Evolutionary conservation across 2,329 filamentous ascomycete species (phyloP), one percentile per base, ranked within the genome.

Genomic region (Cladosporium sp.): DNA sequence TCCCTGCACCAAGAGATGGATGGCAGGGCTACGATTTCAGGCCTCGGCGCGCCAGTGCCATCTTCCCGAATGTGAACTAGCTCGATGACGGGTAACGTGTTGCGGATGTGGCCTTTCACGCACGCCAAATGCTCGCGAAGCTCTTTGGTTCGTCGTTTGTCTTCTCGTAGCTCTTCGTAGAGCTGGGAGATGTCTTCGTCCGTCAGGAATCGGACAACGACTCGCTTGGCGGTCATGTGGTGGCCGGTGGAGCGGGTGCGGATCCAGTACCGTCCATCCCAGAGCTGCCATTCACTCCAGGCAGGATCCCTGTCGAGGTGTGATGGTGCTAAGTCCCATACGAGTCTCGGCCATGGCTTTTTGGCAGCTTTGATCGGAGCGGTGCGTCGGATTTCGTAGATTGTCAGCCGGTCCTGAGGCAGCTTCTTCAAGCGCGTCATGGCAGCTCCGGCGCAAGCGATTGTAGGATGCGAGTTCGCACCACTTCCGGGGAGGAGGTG

Each of bases 231-330:
- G 12, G 32, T n/a, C 1, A 3, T 7, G 32, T n/a, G n/a, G 3
- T 12, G 11, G 11, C 8, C 4, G 32, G n/a, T 3, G 4, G 32
- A 68, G 22, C 63, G 59, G 9, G 81, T 50, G 2, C 69, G 71
- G 43, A 83, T 68, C 80, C 80, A 83, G 62, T 70, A 82, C 17
- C 80, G 70, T 41, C 73, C 70, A 58, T 82, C 79, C 70, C 78
- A 82, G 13, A 83, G 68, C 4, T 67, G 64, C 64, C 68, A 77
- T 9, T 40, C 45, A 15, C 52, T 58, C 53, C 47, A 56, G 36
- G 40, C 42, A 30, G 43, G 53, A 37, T 22, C 29, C 2, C 9
- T 29, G 18, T 24, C 29, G 1, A 17, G 12, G 5, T 34, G 13
- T 29, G 6, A 34, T n/a, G 20, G 22, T 7, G 17, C 20, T 9